Evolutionary conservation across 805 yeast genomes (phyloP).

Genomic region (Suhomyces kilbournensis): DNA sequence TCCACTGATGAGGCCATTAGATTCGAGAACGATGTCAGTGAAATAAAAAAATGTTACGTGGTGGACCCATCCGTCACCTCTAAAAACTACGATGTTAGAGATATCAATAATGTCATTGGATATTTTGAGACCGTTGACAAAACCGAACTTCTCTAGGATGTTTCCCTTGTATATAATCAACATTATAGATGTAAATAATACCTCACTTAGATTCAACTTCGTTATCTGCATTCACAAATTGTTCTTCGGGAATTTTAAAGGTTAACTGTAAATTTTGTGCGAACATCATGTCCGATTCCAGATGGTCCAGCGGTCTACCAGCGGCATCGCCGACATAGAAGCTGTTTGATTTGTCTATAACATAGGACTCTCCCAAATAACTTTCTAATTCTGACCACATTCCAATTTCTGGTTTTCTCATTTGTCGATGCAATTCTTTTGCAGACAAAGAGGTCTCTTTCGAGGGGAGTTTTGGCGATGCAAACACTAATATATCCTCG

Average conservation of each 20-base stretch:
- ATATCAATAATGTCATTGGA: conserved; percentile 48
- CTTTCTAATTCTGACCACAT: conserved; percentile 62
- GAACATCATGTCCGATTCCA: conserved; percentile 68
- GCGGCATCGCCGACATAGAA: conserved; percentile 96
- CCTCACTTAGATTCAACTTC: neutral
- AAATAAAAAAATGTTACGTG: conserved; percentile 41
- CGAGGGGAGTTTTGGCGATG: conserved; percentile 57
- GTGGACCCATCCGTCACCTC: conserved; percentile 16
- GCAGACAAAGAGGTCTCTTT: conserved; percentile 15
- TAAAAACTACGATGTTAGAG: conserved; percentile 22
- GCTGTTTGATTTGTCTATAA: conserved; percentile 43
- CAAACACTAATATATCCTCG: conserved; percentile 46
- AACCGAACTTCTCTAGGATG: conserved; percentile 11
- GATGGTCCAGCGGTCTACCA: conserved; percentile 74
- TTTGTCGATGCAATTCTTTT: conserved; percentile 24
- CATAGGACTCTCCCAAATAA: conserved; percentile 31
- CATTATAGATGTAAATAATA: neutral
- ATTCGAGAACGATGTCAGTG: conserved; percentile 68
- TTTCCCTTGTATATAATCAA: neutral
- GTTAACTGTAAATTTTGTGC: conserved; percentile 54
- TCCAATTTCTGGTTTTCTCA: conserved; percentile 76
- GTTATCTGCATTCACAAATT: conserved; percentile 28
- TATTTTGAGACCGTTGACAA: conserved; percentile 69
- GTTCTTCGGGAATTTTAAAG: conserved; percentile 73
- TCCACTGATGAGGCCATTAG: conserved; percentile 63